These are phyloP conservation scores for Didymella glomerata DNA, from an alignment of 2,329 filamentous ascomycete genomes.

Conservation along the genomic window DNA sequence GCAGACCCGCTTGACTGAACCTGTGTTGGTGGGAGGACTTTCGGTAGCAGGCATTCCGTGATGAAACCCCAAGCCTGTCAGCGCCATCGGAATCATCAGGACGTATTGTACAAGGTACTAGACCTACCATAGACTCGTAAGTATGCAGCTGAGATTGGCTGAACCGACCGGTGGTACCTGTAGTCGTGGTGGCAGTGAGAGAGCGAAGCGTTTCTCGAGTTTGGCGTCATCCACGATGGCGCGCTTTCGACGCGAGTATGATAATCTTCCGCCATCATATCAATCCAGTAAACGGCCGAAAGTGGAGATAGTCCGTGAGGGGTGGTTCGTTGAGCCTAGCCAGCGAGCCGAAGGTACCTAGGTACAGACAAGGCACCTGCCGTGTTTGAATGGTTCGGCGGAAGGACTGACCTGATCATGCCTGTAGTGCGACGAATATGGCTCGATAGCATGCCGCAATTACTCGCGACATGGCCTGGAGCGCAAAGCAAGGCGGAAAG, in stretches of 20 bases:
- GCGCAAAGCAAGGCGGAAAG: constrained; percentile 26
- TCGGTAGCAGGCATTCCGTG: constrained; percentile 13
- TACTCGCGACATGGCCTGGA: constrained; percentile 17
- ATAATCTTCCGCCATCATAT: constrained; percentile 31
- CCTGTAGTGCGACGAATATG: constrained; percentile 25
- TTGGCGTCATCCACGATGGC: constrained; percentile 17
- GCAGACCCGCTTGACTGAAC: constrained; percentile 40
- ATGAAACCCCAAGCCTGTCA: constrained; percentile 31
- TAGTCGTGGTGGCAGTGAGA: constrained; percentile 22
- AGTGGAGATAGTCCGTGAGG: constrained; percentile 36
- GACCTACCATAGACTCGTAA: constrained; percentile 3
- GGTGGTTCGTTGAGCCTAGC: constrained; percentile 26
- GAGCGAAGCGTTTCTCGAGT: constrained; percentile 21
- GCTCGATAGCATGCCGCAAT: constrained; percentile 33
- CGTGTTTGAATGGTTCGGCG: constrained; percentile 27
- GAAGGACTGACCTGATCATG: constrained; percentile 29
- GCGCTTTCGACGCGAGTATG: constrained; percentile 20
- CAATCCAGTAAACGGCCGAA: constrained; percentile 28
- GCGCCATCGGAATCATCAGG: constrained; percentile 32
- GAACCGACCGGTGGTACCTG: background rate
- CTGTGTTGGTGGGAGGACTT: constrained; percentile 22
- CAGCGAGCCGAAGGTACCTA: constrained; percentile 32
- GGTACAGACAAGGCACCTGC: constrained; percentile 38
- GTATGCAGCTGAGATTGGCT: constrained; percentile 2
- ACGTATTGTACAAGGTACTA: constrained; percentile 16